A percentile compares a stretch with the other conserved stretches of the same genome.
phyloP scores from a whole-genome alignment of 371 early-diverging fungal genomes.

The Rhizopus microsporus region DNA sequence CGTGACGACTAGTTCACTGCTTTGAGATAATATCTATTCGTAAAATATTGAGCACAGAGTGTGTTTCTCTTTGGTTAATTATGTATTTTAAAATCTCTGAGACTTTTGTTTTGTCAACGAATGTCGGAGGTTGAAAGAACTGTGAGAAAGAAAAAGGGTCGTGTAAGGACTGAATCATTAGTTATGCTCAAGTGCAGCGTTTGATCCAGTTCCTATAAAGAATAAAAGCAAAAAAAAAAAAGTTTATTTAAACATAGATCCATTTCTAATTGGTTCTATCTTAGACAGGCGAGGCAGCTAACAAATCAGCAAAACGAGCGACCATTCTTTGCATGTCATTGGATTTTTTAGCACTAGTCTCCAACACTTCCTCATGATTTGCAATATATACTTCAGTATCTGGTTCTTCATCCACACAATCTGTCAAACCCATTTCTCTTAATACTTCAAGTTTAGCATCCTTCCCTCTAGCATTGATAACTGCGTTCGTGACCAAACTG shows the following conservation, averaged over 20 bases:
- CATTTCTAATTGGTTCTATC: not conserved
- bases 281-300: slow-evolving; percentile 14
- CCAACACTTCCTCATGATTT: slow-evolving; percentile 90
- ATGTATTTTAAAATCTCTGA: too few relatives aligned
- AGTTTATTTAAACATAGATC: not conserved
- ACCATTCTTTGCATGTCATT: slow-evolving; percentile 77
- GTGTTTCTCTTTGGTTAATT: too few relatives aligned
- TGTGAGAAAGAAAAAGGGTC: too few relatives aligned
- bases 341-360: slow-evolving; percentile 71
- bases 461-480: slow-evolving; percentile 66
- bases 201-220: too few relatives aligned
- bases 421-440: slow-evolving; percentile 45
- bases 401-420: slow-evolving; percentile 42
- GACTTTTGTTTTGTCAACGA: too few relatives aligned
- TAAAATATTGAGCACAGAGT: too few relatives aligned
- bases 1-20: too few relatives aligned
- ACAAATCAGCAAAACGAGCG: slow-evolving; percentile 59
- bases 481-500: slow-evolving; percentile 85
- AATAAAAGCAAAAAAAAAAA: not conserved
- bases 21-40: too few relatives aligned
- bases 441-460: slow-evolving; percentile 63
- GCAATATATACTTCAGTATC: slow-evolving; percentile 65
- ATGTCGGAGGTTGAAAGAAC: too few relatives aligned
- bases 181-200: too few relatives aligned
- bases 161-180: too few relatives aligned